phyloP scores from a whole-genome alignment of 2,329 filamentous ascomycete genomes.

The Tothia fuscella region DNA sequence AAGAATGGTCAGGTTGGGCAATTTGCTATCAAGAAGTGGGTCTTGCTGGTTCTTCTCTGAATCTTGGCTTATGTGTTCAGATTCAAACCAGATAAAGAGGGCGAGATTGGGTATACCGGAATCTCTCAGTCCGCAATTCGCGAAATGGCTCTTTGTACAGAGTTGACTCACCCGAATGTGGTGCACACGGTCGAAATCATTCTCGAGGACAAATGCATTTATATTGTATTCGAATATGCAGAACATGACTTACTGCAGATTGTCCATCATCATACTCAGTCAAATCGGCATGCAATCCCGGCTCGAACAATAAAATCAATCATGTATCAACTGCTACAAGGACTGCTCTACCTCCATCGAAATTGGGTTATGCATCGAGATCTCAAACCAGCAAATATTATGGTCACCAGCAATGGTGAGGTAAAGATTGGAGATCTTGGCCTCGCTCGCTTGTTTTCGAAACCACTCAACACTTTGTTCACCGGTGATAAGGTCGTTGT shows the following conservation, averaged over 20 bases:
- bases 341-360: constrained; percentile 83
- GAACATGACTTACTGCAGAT: constrained; percentile 96
- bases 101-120: constrained; percentile 91
- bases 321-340: constrained; percentile 90
- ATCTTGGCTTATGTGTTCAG: constrained; percentile 22
- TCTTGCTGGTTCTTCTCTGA: constrained; percentile 10
- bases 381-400: constrained; percentile 95
- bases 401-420: constrained; percentile 82
- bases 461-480: constrained; percentile 83
- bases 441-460: constrained; percentile 83
- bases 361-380: constrained; percentile 98
- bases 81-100: constrained; percentile 97
- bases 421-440: constrained; percentile 94
- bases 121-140: constrained; percentile 95
- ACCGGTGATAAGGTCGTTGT: constrained; percentile 96
- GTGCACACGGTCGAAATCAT: constrained; percentile 91
- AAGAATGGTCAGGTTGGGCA: constrained; percentile 63
- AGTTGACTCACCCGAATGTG: constrained; percentile 78
- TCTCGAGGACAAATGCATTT: constrained; percentile 96
- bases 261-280: constrained; percentile 92
- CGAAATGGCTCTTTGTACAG: constrained; percentile 94
- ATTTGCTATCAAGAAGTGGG: constrained; percentile 94
- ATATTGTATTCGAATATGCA: constrained; percentile 98
- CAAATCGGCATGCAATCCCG: constrained; percentile 77
- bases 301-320: constrained; percentile 84